phyloP scores from a whole-genome alignment of 495 filamentous ascomycete genomes.

The Apodospora peruviana region DNA sequence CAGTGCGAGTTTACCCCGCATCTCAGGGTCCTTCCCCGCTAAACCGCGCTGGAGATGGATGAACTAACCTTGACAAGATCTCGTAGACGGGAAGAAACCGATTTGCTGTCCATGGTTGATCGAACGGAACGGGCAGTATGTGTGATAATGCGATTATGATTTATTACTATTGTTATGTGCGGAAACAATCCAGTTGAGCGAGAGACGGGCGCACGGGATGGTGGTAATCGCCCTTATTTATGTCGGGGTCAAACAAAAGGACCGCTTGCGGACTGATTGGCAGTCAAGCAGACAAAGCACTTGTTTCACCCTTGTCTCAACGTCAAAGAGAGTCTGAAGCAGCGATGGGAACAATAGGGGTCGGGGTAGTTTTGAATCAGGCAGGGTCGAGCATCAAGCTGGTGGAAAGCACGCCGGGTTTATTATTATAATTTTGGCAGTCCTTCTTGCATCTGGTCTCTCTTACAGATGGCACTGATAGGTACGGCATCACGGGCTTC shows the following conservation, averaged over 20 bases:
- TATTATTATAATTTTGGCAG: background rate
- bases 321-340: background rate
- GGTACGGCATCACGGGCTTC: background rate
- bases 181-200: too few species aligned
- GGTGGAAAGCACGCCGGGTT: too few species aligned
- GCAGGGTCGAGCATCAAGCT: background rate
- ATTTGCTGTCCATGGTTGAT: conserved; percentile 15
- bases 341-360: background rate
- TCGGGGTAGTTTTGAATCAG: background rate
- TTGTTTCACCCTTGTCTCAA: conserved; percentile 6
- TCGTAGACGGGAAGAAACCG: conserved; percentile 17
- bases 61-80: conserved; percentile 18
- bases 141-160: too few species aligned
- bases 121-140: too few species aligned
- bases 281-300: background rate
- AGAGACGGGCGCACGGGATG: too few species aligned
- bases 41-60: background rate
- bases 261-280: background rate
- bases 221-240: too few species aligned
- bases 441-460: too few species aligned
- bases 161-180: too few species aligned
- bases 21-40: background rate
- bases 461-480: background rate
- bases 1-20: background rate
- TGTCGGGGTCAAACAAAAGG: background rate